Evolutionary conservation across 176 grass and related monocot genomes (phyloP), one percentile per base, ranked within the genome.

Genomic region (Avena eriantha): DNA sequence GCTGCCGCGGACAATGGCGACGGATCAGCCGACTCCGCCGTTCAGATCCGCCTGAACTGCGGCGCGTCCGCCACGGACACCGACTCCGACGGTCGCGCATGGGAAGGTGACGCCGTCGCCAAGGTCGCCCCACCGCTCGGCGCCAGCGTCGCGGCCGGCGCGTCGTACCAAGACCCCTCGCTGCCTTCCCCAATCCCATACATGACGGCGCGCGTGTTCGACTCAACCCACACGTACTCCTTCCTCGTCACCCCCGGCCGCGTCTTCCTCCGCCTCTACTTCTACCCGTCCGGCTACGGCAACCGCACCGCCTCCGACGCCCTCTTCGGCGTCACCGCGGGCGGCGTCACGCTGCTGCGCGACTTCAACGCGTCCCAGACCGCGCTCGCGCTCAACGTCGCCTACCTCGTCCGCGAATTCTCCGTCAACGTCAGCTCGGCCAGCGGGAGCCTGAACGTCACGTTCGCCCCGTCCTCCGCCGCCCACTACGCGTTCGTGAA

Each of bases 201-300:
- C 83, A 56, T 29, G 74, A 89, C 76, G 1, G 93, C 91, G 47
- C 73, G 93, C 13, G 43, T 87, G 45, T 79, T 97, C 93, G n/a
- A 41, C 24, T 88, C 92, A 24, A 24, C 15, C 19, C 92, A 91
- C 82, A 91, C 92, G 36, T 97, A 94, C 84, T 58, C 73, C 59
- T 91, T 97, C 84, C 87, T 80, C 15, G 54, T 90, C 34, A 8
- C 2, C 15, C 35, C 80, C 1, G 86, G 84, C 66, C 88, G 92
- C 72, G 71, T 87, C 23, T 97, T 90, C 80, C 61, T 97, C 39
- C 90, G 95, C 57, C 88, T 94, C 83, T 87, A 86, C 87, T 97
- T 97, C 81, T 91, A 97, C 69, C 90, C 95, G 58, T 11, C 88
- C 14, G 14, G 22, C 47, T 97, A 94, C 55, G 87, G 77, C 71